phyloP scores from a whole-genome alignment of 2,329 filamentous ascomycete species.

The Arthrobotrys entomopaga region DNA sequence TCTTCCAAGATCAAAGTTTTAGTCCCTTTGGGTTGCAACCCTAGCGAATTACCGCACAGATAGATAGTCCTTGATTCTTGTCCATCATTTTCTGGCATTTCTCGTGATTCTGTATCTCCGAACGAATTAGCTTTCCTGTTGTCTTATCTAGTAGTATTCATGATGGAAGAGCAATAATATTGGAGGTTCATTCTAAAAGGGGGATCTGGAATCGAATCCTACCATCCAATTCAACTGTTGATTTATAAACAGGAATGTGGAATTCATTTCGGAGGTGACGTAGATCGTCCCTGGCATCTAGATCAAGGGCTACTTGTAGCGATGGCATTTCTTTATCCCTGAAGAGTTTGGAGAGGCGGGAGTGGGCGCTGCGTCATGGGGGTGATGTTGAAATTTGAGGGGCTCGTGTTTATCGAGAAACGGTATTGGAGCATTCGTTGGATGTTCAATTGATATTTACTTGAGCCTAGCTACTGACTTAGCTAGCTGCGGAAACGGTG shows the following conservation, averaged over 20 bases:
- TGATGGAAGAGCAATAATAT: too few species aligned
- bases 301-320: conserved; percentile 61
- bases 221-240: conserved; percentile 50
- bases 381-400: neutral
- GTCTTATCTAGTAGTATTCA: too few species aligned
- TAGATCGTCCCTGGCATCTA: conserved; percentile 73
- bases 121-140: too few species aligned
- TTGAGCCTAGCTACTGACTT: neutral
- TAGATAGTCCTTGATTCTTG: conserved; percentile 69
- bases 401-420: neutral
- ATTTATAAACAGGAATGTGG: conserved; percentile 70
- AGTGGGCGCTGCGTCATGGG: neutral
- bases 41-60: conserved; percentile 89
- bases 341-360: neutral
- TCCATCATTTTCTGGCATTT: neutral
- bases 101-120: too few species aligned
- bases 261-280: conserved; percentile 75
- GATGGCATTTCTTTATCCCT: neutral
- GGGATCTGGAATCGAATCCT: conserved; percentile 1
- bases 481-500: too few species aligned
- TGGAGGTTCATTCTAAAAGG: neutral
- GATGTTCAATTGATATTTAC: neutral
- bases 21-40: conserved; percentile 79
- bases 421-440: neutral
- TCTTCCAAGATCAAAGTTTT: conserved; percentile 75